These are phyloP conservation scores for Eimeria acervulina DNA, from an alignment of 169 alveolate species.

Conservation along the genomic window DNA sequence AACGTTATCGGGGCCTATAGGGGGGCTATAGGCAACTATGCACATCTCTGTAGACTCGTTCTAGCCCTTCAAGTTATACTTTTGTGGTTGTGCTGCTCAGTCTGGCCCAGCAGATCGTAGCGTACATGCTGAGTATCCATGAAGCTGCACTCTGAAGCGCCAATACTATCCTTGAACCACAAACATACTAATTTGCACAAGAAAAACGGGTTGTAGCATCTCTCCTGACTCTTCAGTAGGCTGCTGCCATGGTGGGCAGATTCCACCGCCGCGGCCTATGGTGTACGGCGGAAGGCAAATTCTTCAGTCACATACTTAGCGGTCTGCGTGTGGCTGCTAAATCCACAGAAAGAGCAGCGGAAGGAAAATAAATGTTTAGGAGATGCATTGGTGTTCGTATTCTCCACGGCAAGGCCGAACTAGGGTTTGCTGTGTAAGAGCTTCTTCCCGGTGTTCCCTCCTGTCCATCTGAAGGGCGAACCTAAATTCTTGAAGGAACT, in stretches of 20 bases:
- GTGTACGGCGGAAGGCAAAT: not conserved
- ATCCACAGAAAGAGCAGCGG: not conserved
- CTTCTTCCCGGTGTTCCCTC: not conserved
- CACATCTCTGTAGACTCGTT: not conserved
- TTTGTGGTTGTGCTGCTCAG: not conserved
- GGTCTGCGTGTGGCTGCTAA: not conserved
- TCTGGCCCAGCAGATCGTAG: not conserved
- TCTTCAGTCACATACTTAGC: not conserved
- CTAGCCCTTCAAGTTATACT: not conserved
- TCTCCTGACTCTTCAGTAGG: not conserved
- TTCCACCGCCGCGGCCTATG: not conserved
- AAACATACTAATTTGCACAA: not conserved
- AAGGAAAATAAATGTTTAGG: not conserved
- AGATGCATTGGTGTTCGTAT: not conserved
- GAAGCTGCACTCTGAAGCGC: not conserved
- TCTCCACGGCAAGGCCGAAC: constrained; percentile 30
- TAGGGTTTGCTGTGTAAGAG: not conserved
- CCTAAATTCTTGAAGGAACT: not conserved
- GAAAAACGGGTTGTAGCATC: not conserved
- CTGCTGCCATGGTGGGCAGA: not conserved
- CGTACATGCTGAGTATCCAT: not conserved
- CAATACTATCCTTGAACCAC: not conserved
- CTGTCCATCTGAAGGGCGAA: not conserved
- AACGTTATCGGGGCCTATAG: not conserved
- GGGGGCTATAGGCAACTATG: not conserved